Evolutionary conservation across 257 asterid genomes (phyloP).

Genomic region (Solanum paucissectum): DNA sequence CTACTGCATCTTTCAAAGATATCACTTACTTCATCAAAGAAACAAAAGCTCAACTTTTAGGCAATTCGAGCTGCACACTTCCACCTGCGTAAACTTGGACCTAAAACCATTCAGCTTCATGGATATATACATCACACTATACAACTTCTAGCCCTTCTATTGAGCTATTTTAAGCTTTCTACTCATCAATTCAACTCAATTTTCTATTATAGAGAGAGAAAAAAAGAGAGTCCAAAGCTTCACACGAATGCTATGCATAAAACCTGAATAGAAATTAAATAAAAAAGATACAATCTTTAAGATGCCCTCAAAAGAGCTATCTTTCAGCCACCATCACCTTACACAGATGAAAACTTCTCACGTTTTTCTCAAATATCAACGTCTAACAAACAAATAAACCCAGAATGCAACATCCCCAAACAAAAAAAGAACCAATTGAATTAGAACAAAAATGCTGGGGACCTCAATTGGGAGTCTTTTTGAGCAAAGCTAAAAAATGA

Average conservation of each 20-base stretch:
- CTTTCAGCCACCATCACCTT: background rate
- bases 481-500: background rate
- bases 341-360: background rate
- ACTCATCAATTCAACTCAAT: background rate
- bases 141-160: background rate
- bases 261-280: background rate
- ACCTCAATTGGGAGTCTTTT: background rate
- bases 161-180: background rate
- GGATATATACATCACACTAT: background rate
- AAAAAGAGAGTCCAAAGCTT: background rate
- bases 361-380: background rate
- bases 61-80: background rate
- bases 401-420: background rate
- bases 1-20: background rate
- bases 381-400: background rate
- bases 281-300: background rate
- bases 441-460: background rate
- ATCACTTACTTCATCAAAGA: background rate
- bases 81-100: background rate
- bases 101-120: background rate
- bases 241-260: background rate
- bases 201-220: background rate
- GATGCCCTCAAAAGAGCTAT: background rate
- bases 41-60: background rate
- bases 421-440: background rate